These are phyloP conservation scores for Patellifolia procumbens DNA, from an alignment of 179 eudicot species.

Conservation along the genomic window DNA sequence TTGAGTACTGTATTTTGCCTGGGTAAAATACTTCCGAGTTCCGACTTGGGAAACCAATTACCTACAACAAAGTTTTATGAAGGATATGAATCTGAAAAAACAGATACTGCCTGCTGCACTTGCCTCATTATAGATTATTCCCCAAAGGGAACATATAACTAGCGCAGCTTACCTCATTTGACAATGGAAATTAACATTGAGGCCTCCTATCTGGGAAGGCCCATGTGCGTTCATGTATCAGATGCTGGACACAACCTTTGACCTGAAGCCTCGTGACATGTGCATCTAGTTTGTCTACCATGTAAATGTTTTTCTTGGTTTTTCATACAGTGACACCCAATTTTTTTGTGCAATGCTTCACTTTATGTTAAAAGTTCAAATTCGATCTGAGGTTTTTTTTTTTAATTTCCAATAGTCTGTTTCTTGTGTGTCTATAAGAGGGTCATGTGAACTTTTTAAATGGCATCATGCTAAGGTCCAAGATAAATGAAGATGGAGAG, in stretches of 20 bases:
- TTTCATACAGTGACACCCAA: not conserved
- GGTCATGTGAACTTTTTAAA: not conserved
- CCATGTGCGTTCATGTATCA: not conserved
- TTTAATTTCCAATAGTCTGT: not conserved
- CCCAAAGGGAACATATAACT: not conserved
- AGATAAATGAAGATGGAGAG: not conserved
- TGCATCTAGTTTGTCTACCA: not conserved
- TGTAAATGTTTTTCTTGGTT: not conserved
- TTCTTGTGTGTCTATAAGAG: not conserved
- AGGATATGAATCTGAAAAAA: not conserved
- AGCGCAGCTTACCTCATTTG: not conserved
- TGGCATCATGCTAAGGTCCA: not conserved
- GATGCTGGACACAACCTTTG: not conserved
- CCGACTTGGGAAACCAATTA: not conserved
- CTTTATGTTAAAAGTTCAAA: not conserved
- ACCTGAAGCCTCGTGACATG: not conserved
- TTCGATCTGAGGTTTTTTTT: not conserved
- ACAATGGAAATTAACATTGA: constrained; percentile 31
- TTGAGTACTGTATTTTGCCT: not conserved
- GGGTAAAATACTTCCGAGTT: not conserved
- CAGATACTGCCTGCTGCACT: not conserved
- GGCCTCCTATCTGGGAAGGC: not conserved
- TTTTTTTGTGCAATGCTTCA: not conserved
- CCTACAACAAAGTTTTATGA: not conserved
- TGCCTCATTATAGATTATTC: not conserved